These are phyloP conservation scores for Scytalidium sp. DNA, from an alignment of 2,329 filamentous ascomycete genomes.

Conservation along the genomic window DNA sequence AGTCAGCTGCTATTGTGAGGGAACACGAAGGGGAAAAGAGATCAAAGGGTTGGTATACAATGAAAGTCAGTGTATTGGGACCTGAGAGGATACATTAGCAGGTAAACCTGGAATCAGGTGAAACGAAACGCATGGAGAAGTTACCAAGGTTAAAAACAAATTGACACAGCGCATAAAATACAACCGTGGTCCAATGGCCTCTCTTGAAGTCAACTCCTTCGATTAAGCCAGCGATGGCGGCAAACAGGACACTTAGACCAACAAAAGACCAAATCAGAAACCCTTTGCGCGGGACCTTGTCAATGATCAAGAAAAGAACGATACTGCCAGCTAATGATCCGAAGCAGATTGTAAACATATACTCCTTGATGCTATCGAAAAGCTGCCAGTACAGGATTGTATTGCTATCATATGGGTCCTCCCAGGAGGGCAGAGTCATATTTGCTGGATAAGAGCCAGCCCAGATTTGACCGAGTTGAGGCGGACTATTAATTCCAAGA, in stretches of 20 bases:
- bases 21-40: too few species aligned
- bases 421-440: slow-evolving; percentile 10
- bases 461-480: slow-evolving; percentile 70
- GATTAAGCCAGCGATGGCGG: slow-evolving; percentile 39
- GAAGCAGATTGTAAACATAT: slow-evolving; percentile 17
- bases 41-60: too few species aligned
- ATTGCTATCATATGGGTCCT: slow-evolving; percentile 8
- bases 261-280: slow-evolving; percentile 25
- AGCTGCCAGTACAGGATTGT: too few species aligned
- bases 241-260: slow-evolving; percentile 40
- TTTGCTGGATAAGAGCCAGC: too few species aligned
- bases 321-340: slow-evolving; percentile 9
- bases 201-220: too few species aligned
- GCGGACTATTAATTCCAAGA: slow-evolving; percentile 69
- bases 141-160: slow-evolving; percentile 49
- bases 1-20: too few species aligned
- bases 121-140: too few species aligned
- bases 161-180: slow-evolving; percentile 43
- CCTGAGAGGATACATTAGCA: too few species aligned
- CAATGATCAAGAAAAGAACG: slow-evolving; percentile 10
- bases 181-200: too few species aligned
- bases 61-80: too few species aligned
- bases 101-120: too few species aligned
- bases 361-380: too few species aligned
- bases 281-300: slow-evolving; percentile 11